Evolutionary conservation across 257 asterid genomes (phyloP).

Genomic region (Gentiana dahurica): DNA sequence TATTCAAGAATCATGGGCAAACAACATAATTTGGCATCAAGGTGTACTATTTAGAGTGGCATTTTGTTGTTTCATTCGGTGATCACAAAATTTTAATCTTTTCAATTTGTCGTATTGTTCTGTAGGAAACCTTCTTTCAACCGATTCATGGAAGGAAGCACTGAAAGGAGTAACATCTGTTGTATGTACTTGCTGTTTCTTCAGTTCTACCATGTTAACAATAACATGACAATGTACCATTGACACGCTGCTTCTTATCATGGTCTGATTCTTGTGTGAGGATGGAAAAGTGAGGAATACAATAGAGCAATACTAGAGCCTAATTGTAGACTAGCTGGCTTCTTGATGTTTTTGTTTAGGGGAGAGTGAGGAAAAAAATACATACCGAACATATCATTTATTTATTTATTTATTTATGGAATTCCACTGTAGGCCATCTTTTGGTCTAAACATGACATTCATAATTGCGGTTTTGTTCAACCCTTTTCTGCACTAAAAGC

Average conservation of each 20-base stretch:
- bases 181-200: slow-evolving; percentile 38
- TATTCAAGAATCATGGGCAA: slow-evolving; percentile 76
- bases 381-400: no score
- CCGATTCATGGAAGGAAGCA: slow-evolving; percentile 83
- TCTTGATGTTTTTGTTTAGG: no score
- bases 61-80: not conserved
- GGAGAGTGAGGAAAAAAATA: no score
- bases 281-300: no score
- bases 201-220: not conserved
- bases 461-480: no score
- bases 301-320: no score
- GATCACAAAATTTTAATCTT: not conserved
- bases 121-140: slow-evolving; percentile 71
- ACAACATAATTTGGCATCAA: slow-evolving; percentile 73
- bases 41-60: slow-evolving; percentile 26
- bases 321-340: no score
- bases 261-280: no score
- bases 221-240: not conserved
- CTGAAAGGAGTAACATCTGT: slow-evolving; percentile 89
- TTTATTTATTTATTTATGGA: no score
- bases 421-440: no score
- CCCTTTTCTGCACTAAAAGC: no score
- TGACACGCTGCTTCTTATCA: not conserved
- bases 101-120: slow-evolving; percentile 8
- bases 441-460: no score